phyloP scores from a whole-genome alignment of 495 filamentous ascomycete species.

The Trichoderma reesei region DNA sequence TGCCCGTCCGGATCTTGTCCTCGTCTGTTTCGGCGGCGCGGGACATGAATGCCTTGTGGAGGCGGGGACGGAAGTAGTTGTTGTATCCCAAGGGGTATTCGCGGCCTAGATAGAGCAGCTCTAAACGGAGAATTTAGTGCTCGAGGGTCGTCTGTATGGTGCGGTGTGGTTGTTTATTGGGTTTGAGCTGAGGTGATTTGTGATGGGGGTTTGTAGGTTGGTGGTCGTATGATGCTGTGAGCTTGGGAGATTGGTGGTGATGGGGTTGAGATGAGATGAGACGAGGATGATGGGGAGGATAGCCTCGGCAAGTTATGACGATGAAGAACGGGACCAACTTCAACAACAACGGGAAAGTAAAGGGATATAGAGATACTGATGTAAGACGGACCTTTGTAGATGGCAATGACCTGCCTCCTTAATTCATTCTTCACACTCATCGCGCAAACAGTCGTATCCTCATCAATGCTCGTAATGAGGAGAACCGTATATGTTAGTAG shows the following conservation, averaged over 20 bases:
- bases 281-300: background rate
- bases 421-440: constrained; percentile 43
- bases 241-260: too few species aligned
- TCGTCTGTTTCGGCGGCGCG: constrained; percentile 63
- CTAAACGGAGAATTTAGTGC: constrained; percentile 28
- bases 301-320: background rate
- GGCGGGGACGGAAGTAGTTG: constrained; percentile 69
- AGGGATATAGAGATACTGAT: background rate
- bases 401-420: constrained; percentile 67
- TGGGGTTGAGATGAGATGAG: too few species aligned
- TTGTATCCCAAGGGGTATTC: constrained; percentile 81
- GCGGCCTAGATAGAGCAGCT: constrained; percentile 73
- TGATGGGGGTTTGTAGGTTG: too few species aligned
- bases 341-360: background rate
- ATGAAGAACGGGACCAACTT: background rate
- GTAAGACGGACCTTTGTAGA: constrained; percentile 71
- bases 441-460: background rate
- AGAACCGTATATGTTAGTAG: too few species aligned
- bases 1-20: constrained; percentile 61
- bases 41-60: constrained; percentile 76
- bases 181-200: too few species aligned
- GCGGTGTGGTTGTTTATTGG: too few species aligned
- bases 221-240: too few species aligned
- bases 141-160: too few species aligned
- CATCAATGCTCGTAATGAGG: too few species aligned